A percentile compares a stretch with the other conserved stretches of the same genome.
Evolutionary conservation across 345 rosid species (phyloP).

Genomic region (Eucalyptus pumila): DNA sequence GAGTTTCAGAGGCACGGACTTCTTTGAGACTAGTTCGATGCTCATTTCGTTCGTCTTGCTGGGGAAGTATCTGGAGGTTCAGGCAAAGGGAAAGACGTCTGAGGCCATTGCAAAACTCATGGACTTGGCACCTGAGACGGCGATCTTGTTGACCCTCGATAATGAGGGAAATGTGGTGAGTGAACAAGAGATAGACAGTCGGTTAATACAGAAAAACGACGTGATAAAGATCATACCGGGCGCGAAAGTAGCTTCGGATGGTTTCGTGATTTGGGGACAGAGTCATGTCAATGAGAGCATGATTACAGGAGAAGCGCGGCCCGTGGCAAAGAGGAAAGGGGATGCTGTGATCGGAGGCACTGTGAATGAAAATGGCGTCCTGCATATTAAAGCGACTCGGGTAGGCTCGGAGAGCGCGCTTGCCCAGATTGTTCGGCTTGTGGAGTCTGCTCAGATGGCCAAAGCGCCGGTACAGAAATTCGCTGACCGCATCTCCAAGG

Average conservation of each 20-base stretch:
- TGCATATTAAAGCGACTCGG: constrained; percentile 66
- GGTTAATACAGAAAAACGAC: constrained; percentile 75
- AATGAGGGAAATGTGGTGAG: constrained; percentile 43
- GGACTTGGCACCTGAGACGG: constrained; percentile 74
- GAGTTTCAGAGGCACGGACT: constrained; percentile 54
- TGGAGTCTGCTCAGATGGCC: constrained; percentile 93
- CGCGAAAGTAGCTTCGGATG: constrained; percentile 36
- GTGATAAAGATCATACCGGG: constrained; percentile 54
- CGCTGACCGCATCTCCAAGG: constrained; percentile 82
- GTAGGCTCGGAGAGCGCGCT: constrained; percentile 96
- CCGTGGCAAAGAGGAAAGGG: constrained; percentile 32
- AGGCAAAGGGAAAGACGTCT: constrained; percentile 88
- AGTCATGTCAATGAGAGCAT: constrained; percentile 48
- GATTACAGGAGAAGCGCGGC: constrained; percentile 41
- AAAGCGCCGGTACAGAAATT: constrained; percentile 97
- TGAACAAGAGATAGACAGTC: constrained; percentile 79
- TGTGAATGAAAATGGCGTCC: constrained; percentile 74
- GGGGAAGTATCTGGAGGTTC: constrained; percentile 81
- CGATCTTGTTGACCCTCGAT: constrained; percentile 47
- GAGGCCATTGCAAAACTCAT: constrained; percentile 93
- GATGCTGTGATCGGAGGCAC: constrained; percentile 91
- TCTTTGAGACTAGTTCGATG: constrained; percentile 97
- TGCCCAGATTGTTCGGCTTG: constrained; percentile 86
- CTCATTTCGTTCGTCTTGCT: constrained; percentile 83
- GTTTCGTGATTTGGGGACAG: constrained; percentile 38